Conservation (phyloP, 2,329 filamentous ascomycete species). For the Aspergillus sp. region DNA sequence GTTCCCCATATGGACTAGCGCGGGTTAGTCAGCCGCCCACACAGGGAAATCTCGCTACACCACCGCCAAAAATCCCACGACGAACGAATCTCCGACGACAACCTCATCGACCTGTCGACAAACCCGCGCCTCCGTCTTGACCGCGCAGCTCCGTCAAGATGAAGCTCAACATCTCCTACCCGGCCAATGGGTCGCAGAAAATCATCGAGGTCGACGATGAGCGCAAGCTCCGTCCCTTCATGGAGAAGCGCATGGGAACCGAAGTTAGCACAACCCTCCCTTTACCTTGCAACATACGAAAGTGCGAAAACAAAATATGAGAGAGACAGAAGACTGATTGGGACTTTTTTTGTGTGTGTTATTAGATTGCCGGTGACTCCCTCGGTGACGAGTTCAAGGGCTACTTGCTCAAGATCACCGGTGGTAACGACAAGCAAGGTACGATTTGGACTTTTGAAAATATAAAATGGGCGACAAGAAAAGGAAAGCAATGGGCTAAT, state of each 20-base stretch:
- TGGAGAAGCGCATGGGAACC: conserved; percentile 85
- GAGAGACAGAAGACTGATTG: conserved; percentile 25
- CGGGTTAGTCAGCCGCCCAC: conserved; percentile 33
- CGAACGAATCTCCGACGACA: conserved; percentile 32
- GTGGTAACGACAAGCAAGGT: conserved; percentile 99
- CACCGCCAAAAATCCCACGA: conserved; percentile 36
- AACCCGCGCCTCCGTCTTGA: conserved; percentile 44
- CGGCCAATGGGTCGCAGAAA: conserved; percentile 99
- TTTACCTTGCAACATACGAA: conserved; percentile 1
- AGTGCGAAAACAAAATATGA: conserved; percentile 7
- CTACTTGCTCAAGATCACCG: conserved; percentile 99
- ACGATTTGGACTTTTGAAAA: conserved; percentile 15
- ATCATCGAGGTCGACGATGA: conserved; percentile 99
- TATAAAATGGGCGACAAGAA: conserved; percentile 1
- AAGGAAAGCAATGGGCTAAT: conserved; percentile 18
- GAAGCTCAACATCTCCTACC: conserved; percentile 81
- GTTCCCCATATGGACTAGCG: conserved; percentile 20
- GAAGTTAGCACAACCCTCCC: conserved; percentile 37
- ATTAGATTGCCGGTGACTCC: conserved; percentile 81
- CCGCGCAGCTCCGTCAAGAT: conserved; percentile 55
- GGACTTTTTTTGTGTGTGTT: conserved; percentile 15
- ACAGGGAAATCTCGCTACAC: conserved; percentile 37
- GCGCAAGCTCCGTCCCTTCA: conserved; percentile 97
- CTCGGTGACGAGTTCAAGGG: conserved; percentile 99
- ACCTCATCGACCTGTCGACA: conserved; percentile 37